Evolutionary conservation across 257 asterid genomes (phyloP), one percentile per base, ranked within the genome.

Genomic region (Gynochthodes officinalis): DNA sequence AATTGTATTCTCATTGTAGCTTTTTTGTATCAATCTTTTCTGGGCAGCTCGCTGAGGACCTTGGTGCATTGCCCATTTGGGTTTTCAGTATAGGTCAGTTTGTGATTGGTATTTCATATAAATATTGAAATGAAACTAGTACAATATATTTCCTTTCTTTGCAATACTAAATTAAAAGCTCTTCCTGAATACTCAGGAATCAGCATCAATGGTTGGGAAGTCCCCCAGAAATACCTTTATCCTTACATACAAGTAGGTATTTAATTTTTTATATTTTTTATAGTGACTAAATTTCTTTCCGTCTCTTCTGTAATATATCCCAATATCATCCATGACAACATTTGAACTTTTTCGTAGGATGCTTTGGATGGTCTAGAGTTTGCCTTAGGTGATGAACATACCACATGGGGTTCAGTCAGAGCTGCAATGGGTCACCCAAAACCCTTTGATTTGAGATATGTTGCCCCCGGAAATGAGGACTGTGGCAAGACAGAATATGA

Each of bases 1-100:
- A n/a, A n/a, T n/a, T n/a, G n/a, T n/a, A n/a, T 46, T 46, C 13
- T 46, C 11, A 11, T 46, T 46, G 12, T 11, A 10, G 70, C 39
- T 27, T 32, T 23, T 1, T 59, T 52, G 16, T 71, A 35, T 23
- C 32, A 44, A 68, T 23, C 27, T 58, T 33, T 61, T 68, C 12
- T 68, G 63, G 76, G 80, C 91, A 95, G 99, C 98, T 95, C 53
- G 96, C 98, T 0, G 98, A 95, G 85, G 98, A 95, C 87, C 86
- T 95, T 76, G 99, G 86, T 30, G 79, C 97, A 62, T 23, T 76
- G 67, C 99, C 97, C 42, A 78, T 95, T 39, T 92, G 99, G 99
- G 98, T 92, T 39, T 95, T 95, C 83, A 90, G 92, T 85, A 95
- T 92, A 19, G 99, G 98, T 91, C 33, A 14, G 59, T 42, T 21